phyloP scores from a whole-genome alignment of 352 stramenopile genomes.

The Phytophthora macrochlamydospora region DNA sequence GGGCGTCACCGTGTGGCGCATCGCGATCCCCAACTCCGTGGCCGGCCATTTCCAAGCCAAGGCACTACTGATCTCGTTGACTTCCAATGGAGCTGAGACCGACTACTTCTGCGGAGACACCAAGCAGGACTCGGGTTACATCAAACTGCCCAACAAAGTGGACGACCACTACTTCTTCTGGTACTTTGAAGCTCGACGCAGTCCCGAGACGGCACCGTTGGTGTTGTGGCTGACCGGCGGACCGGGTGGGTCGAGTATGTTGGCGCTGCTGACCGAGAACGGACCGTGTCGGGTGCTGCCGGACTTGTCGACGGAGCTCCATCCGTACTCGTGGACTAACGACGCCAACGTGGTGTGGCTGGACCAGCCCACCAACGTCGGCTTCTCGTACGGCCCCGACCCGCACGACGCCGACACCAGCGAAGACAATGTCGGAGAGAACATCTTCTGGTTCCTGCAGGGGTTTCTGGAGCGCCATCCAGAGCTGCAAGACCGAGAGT shows the following conservation, averaged over 20 bases:
- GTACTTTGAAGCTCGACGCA: conserved; percentile 57
- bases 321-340: conserved; percentile 59
- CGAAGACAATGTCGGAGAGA: conserved; percentile 52
- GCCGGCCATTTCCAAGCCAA: conserved; percentile 10
- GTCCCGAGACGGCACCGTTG: conserved; percentile 44
- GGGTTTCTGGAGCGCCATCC: conserved; percentile 51
- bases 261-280: conserved; percentile 62
- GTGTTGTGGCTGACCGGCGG: conserved; percentile 65
- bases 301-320: conserved; percentile 45
- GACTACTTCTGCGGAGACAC: conserved; percentile 50
- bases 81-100: conserved; percentile 20
- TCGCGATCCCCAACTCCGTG: background rate
- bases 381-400: conserved; percentile 47
- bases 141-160: conserved; percentile 56
- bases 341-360: conserved; percentile 64
- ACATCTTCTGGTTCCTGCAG: conserved; percentile 64
- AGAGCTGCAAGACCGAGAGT: conserved; percentile 41
- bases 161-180: conserved; percentile 76
- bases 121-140: conserved; percentile 54
- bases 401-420: conserved; percentile 37
- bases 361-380: conserved; percentile 54
- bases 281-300: conserved; percentile 51
- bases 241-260: conserved; percentile 47
- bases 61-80: conserved; percentile 16
- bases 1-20: conserved; percentile 20